phyloP scores from a whole-genome alignment of 164 flowering plant species.

The Litsea cubeba region DNA sequence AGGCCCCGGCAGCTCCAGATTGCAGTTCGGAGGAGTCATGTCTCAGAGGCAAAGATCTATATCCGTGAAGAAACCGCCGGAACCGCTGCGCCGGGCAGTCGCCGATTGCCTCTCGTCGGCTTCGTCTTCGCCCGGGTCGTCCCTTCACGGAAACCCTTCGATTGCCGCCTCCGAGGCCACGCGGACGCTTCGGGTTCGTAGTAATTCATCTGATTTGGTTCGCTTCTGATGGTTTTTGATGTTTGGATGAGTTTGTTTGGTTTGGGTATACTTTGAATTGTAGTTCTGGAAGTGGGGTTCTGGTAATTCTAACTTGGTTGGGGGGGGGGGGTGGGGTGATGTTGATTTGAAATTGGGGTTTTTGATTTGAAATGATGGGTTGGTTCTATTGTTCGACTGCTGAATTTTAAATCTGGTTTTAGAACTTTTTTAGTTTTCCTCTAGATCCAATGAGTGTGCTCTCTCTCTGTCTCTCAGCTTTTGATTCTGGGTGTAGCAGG shows the following conservation, averaged over 20 bases:
- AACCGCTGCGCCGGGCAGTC: conserved; percentile 89
- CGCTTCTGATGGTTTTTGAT: no score
- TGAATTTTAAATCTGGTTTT: background rate
- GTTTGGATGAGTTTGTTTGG: background rate
- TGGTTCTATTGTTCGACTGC: background rate
- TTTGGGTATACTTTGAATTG: background rate
- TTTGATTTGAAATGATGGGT: background rate
- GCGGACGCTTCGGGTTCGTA: conserved; percentile 79
- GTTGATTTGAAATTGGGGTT: background rate
- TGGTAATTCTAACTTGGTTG: background rate
- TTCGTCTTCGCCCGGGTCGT: conserved; percentile 11
- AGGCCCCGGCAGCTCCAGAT: conserved; percentile 10
- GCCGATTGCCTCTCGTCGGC: conserved; percentile 86
- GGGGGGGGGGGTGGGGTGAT: background rate
- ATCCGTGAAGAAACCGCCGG: conserved; percentile 76
- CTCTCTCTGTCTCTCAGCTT: no score
- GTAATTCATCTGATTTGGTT: conserved; percentile 16
- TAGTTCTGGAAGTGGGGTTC: background rate
- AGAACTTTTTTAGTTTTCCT: background rate
- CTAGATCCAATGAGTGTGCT: background rate
- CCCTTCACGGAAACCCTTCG: conserved; percentile 45
- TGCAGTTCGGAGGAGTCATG: conserved; percentile 15
- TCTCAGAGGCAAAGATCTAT: conserved; percentile 74
- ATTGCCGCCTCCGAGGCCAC: conserved; percentile 63
- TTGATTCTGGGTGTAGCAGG: background rate